These are phyloP conservation scores for Rosa lucieae DNA, from an alignment of 306 rosid species.

Conservation along the genomic window DNA sequence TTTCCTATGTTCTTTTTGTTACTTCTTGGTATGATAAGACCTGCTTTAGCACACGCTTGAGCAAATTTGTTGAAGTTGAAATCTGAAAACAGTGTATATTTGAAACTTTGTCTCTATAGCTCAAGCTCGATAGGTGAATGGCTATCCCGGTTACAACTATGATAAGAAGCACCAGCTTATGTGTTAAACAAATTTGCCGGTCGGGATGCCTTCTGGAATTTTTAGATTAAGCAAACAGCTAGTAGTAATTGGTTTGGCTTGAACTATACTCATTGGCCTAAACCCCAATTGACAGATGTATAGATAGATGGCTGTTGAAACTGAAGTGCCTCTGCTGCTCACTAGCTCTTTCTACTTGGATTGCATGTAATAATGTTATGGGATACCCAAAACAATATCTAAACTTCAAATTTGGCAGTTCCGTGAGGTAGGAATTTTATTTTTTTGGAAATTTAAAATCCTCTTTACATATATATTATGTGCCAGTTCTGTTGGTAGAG, in stretches of 20 bases:
- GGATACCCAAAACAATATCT: background rate
- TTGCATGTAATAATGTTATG: background rate
- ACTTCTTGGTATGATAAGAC: too few relatives aligned
- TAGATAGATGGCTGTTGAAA: background rate
- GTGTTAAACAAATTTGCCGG: background rate
- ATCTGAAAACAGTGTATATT: background rate
- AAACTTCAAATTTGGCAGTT: background rate
- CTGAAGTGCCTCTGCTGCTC: conserved; percentile 1
- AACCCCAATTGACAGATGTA: background rate
- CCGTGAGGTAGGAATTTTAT: background rate
- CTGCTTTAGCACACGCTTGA: background rate
- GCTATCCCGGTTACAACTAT: background rate
- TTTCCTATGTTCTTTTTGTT: too few relatives aligned
- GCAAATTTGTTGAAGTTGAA: background rate
- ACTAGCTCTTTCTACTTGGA: background rate
- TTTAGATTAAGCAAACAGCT: background rate
- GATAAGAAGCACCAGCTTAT: too few relatives aligned
- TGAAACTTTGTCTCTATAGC: background rate
- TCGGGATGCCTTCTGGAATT: background rate
- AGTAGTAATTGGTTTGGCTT: background rate
- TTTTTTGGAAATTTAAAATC: background rate
- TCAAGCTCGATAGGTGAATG: background rate
- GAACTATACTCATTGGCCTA: background rate
- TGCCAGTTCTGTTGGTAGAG: conserved; percentile 1
- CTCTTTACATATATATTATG: background rate